Evolutionary conservation across 805 yeast genomes (phyloP).

Genomic region (Pichia insulana): DNA sequence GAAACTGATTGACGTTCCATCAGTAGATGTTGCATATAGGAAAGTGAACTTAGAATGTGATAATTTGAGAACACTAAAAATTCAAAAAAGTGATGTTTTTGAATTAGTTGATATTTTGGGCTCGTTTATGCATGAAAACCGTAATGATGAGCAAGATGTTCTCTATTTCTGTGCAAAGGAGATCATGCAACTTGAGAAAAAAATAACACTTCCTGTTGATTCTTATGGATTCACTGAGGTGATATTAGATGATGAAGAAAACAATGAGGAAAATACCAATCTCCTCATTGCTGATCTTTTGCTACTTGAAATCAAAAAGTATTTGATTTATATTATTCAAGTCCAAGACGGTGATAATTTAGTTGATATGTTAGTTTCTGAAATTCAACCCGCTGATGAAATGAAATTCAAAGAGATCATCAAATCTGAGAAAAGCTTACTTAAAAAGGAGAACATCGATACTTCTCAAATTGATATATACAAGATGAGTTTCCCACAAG

Average conservation of each 20-base stretch:
- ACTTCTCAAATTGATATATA: constrained; percentile 20
- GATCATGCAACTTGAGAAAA: constrained; percentile 26
- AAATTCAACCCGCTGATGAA: constrained; percentile 66
- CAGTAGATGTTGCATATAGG: constrained; percentile 50
- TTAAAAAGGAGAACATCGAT: constrained; percentile 8
- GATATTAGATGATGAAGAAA: constrained; percentile 7
- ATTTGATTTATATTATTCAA: constrained; percentile 71
- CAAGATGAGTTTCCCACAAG: constrained; percentile 50
- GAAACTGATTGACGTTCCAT: constrained; percentile 43
- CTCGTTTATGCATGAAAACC: constrained; percentile 31
- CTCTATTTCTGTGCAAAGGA: constrained; percentile 6
- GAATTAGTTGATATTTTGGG: constrained; percentile 34
- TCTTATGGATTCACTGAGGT: constrained; percentile 9
- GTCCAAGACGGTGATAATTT: constrained; percentile 75
- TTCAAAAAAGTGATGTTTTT: constrained; percentile 38
- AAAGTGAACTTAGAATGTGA: constrained; percentile 55
- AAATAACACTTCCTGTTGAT: constrained; percentile 25
- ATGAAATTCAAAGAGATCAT: constrained; percentile 48
- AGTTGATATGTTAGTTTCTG: constrained; percentile 41
- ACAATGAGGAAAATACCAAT: constrained; percentile 2
- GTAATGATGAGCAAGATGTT: constrained; percentile 4
- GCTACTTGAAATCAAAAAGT: constrained; percentile 71
- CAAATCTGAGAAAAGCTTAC: constrained; percentile 33
- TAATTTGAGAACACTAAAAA: constrained; percentile 33
- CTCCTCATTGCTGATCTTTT: constrained; percentile 27